Evolutionary conservation across 1,139 yeast species (phyloP).

Genomic region (Geotrichum aggregatum): DNA sequence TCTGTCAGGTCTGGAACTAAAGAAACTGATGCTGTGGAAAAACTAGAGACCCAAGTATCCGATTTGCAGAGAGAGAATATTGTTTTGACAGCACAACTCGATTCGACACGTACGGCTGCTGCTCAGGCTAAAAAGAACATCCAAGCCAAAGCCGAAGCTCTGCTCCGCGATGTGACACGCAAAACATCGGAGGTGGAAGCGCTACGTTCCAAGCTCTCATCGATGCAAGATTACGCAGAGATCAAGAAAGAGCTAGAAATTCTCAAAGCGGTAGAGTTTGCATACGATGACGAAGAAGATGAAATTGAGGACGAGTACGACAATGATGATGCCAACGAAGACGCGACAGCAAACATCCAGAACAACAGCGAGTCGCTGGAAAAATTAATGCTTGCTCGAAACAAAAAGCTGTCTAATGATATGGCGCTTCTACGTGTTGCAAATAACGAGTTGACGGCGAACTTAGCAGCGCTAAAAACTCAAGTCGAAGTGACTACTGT

Average conservation of each 20-base stretch:
- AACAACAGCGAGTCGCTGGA: constrained; percentile 31
- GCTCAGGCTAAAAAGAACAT: constrained; percentile 15
- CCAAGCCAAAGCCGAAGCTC: constrained; percentile 40
- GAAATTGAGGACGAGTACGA: constrained; percentile 37
- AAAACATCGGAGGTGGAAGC: constrained; percentile 50
- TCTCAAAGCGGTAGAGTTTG: constrained; percentile 67
- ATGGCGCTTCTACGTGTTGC: constrained; percentile 55
- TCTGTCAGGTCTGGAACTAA: constrained; percentile 46
- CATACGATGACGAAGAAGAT: constrained; percentile 18
- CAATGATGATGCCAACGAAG: constrained; percentile 35
- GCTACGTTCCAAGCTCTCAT: constrained; percentile 57
- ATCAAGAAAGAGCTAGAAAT: constrained; percentile 69
- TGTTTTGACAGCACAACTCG: constrained; percentile 61
- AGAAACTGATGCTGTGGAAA: constrained; percentile 48
- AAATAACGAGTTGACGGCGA: constrained; percentile 44
- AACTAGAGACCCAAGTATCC: constrained; percentile 28
- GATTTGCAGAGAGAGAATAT: constrained; percentile 49
- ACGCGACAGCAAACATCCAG: constrained; percentile 38
- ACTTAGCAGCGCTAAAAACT: constrained; percentile 44
- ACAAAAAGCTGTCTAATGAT: constrained; percentile 58
- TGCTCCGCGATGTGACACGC: constrained; percentile 48
- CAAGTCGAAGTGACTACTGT: constrained; percentile 42
- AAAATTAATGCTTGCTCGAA: constrained; percentile 51
- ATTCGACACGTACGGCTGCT: constrained; percentile 34
- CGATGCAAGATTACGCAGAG: constrained; percentile 76